Conservation (phyloP, 2,329 filamentous ascomycete genomes). For the Tolypocladium sp. region DNA sequence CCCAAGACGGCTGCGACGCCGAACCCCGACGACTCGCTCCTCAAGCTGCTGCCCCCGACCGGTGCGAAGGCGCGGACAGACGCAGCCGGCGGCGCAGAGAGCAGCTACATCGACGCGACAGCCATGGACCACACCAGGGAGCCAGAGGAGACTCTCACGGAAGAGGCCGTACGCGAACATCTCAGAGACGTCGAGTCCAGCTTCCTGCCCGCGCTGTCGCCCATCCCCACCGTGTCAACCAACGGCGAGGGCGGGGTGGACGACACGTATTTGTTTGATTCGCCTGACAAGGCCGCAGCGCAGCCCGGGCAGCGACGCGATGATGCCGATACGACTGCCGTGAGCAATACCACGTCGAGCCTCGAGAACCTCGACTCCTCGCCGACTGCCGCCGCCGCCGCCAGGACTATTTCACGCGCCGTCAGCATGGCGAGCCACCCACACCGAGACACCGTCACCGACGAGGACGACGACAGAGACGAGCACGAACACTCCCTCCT, state of each 20-base stretch:
- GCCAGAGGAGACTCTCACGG: slow-evolving; percentile 39
- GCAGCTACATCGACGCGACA: slow-evolving; percentile 32
- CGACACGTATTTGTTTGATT: slow-evolving; percentile 53
- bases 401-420: slow-evolving; percentile 42
- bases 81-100: slow-evolving; percentile 14
- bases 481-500: slow-evolving; percentile 17
- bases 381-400: slow-evolving; percentile 45
- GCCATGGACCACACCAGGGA: slow-evolving; percentile 23
- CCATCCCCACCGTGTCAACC: slow-evolving; percentile 37
- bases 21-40: slow-evolving; percentile 5
- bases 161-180: slow-evolving; percentile 45
- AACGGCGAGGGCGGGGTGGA: slow-evolving; percentile 33
- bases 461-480: slow-evolving; percentile 13
- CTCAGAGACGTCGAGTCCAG: slow-evolving; percentile 58
- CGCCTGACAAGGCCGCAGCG: slow-evolving; percentile 23
- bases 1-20: background rate
- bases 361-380: slow-evolving; percentile 48
- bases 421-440: slow-evolving; percentile 33
- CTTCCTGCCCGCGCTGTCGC: slow-evolving; percentile 50
- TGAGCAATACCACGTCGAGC: slow-evolving; percentile 35
- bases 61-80: slow-evolving; percentile 9
- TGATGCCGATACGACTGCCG: slow-evolving; percentile 16
- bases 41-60: slow-evolving; percentile 9
- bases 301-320: background rate
- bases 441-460: slow-evolving; percentile 5